Percentiles rank a stretch among this genome's conserved stretches.
Conservation (phyloP, 164 flowering plant species). For the Dillenia suffruticosa region DNA sequence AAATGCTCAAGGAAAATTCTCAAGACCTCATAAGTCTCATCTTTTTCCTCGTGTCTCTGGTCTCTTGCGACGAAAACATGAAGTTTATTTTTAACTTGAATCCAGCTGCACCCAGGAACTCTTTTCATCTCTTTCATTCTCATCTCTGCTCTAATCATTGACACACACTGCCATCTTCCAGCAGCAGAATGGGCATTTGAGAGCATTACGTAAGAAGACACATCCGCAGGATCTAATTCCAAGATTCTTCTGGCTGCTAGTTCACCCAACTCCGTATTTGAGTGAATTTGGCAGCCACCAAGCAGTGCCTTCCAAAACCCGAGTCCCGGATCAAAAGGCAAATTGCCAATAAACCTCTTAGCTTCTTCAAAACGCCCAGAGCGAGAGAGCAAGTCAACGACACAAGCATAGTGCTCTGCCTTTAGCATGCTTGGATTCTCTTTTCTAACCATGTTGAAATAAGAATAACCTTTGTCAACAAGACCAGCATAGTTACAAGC, state of each 20-base stretch:
- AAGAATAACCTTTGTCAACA: slow-evolving; percentile 47
- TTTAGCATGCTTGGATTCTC: slow-evolving; percentile 36
- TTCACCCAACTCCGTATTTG: slow-evolving; percentile 52
- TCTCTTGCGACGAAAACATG: slow-evolving; percentile 60
- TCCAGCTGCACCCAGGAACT: slow-evolving; percentile 82
- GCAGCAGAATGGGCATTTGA: slow-evolving; percentile 69
- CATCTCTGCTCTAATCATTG: slow-evolving; percentile 57
- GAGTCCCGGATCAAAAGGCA: slow-evolving; percentile 75
- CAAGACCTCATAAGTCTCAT: slow-evolving; percentile 40
- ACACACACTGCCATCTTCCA: slow-evolving; percentile 56
- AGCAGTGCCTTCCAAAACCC: slow-evolving; percentile 93
- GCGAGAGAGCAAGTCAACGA: slow-evolving; percentile 72
- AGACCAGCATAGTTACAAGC: slow-evolving; percentile 83
- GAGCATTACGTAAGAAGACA: slow-evolving; percentile 68
- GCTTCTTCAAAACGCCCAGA: slow-evolving; percentile 66
- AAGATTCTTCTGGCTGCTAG: slow-evolving; percentile 44
- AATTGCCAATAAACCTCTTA: slow-evolving; percentile 31
- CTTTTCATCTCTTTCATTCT: slow-evolving; percentile 49
- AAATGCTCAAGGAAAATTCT: slow-evolving; percentile 27
- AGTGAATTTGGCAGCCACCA: slow-evolving; percentile 73
- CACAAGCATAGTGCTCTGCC: slow-evolving; percentile 77
- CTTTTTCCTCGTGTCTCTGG: slow-evolving; percentile 27
- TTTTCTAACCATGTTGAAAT: slow-evolving; percentile 36
- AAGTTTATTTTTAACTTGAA: slow-evolving; percentile 47
- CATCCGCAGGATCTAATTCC: slow-evolving; percentile 61